These are phyloP conservation scores for Tripidium arundinaceum DNA, from an alignment of 202 grass and related monocot species.

Conservation along the genomic window DNA sequence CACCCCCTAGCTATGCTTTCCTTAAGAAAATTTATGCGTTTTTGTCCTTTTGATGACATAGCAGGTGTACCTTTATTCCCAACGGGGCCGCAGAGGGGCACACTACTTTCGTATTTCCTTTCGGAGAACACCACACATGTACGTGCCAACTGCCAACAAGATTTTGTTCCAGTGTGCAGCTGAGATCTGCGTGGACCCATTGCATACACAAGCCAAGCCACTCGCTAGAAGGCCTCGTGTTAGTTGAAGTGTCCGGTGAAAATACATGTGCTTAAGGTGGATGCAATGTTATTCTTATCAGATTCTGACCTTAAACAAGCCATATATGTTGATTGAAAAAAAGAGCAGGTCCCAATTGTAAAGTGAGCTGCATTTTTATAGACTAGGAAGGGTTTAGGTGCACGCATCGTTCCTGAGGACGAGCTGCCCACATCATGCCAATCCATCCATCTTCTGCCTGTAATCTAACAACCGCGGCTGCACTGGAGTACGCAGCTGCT, in stretches of 20 bases:
- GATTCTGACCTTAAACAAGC: neutral
- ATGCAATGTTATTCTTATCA: constrained; percentile 1
- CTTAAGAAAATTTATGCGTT: neutral
- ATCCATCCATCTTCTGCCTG: neutral
- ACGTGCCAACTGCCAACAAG: neutral
- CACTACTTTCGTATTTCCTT: neutral
- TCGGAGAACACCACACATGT: neutral
- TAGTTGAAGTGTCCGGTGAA: neutral
- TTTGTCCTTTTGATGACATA: neutral
- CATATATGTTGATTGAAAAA: neutral
- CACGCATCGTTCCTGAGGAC: neutral
- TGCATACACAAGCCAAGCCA: neutral
- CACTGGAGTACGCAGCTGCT: neutral
- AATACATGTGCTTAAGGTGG: constrained; percentile 29
- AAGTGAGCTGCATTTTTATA: neutral
- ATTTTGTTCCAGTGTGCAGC: constrained; percentile 7
- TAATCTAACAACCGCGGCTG: constrained; percentile 19
- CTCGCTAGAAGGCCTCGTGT: constrained; percentile 4
- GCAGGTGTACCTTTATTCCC: neutral
- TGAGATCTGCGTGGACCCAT: constrained; percentile 9
- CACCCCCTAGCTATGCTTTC: no score
- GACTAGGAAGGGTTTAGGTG: neutral
- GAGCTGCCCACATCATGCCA: neutral
- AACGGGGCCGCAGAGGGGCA: neutral
- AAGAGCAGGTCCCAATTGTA: neutral